phyloP scores from a whole-genome alignment of 129 eudicot species.

The Pittosporum tobira region DNA sequence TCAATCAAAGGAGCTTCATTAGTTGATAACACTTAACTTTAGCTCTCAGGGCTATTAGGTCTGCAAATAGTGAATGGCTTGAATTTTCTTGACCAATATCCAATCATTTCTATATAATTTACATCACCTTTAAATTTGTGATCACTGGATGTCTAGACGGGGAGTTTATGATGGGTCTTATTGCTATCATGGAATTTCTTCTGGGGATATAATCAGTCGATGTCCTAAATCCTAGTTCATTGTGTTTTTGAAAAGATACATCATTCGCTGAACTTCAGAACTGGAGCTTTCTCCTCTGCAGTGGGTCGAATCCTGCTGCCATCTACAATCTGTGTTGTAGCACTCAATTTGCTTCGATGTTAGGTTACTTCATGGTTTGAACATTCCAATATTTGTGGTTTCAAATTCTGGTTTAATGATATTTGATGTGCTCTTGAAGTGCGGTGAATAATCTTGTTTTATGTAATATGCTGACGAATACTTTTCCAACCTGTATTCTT shows the following conservation, averaged over 20 bases:
- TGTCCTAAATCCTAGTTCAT: neutral
- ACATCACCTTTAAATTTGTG: constrained; percentile 31
- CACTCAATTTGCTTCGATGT: constrained; percentile 33
- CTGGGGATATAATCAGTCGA: no score
- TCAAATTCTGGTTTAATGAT: constrained; percentile 25
- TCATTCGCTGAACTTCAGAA: constrained; percentile 45
- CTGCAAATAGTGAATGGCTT: constrained; percentile 21
- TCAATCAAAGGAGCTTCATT: constrained; percentile 43
- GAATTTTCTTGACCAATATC: constrained; percentile 17
- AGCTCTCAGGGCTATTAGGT: constrained; percentile 19
- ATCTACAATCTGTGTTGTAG: constrained; percentile 27
- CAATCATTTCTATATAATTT: constrained; percentile 22
- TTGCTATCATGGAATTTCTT: no score
- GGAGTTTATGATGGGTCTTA: constrained; percentile 38
- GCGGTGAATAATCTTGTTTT: constrained; percentile 31
- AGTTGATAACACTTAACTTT: constrained; percentile 21
- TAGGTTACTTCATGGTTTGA: constrained; percentile 29
- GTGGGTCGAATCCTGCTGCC: constrained; percentile 39
- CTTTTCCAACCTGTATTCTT: constrained; percentile 34
- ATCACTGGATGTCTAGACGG: constrained; percentile 32
- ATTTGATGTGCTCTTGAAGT: constrained; percentile 36
- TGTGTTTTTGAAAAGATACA: no score
- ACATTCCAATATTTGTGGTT: constrained; percentile 22
- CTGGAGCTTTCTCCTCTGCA: no score
- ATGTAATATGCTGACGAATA: constrained; percentile 58